Conservation (phyloP, 2,329 filamentous ascomycete genomes). For the Myriosclerotinia duriaeana region DNA sequence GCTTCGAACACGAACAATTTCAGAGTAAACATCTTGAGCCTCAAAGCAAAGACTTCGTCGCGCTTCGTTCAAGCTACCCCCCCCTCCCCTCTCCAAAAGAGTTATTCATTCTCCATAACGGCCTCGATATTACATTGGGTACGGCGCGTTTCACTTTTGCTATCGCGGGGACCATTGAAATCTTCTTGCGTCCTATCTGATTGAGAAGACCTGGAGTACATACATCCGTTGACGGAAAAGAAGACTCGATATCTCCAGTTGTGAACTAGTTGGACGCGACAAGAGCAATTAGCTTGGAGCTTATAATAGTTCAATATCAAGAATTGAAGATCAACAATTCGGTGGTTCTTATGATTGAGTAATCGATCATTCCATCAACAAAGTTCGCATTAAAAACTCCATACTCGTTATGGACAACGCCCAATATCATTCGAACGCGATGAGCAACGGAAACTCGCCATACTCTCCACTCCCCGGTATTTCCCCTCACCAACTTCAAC, state of each 20-base stretch:
- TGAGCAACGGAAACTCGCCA: slow-evolving; percentile 36
- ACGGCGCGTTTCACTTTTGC: slow-evolving; percentile 6
- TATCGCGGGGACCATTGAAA: slow-evolving; percentile 9
- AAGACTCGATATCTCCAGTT: not conserved
- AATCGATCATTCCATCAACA: slow-evolving; percentile 4
- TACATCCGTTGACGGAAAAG: slow-evolving; percentile 9
- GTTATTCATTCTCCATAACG: slow-evolving; percentile 19
- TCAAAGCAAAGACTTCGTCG: slow-evolving; percentile 16
- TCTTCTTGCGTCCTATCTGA: not conserved
- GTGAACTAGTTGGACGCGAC: slow-evolving; percentile 13
- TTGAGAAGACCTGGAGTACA: slow-evolving; percentile 3
- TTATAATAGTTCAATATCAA: not conserved
- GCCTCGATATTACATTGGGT: slow-evolving; percentile 11
- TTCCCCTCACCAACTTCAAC: slow-evolving; percentile 43
- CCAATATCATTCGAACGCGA: slow-evolving; percentile 38
- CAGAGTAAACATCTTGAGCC: slow-evolving; percentile 23
- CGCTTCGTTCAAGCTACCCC: slow-evolving; percentile 20
- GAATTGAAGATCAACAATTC: slow-evolving; percentile 5
- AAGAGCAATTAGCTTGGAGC: slow-evolving; percentile 6
- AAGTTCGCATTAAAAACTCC: slow-evolving; percentile 14
- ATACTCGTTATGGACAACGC: slow-evolving; percentile 34
- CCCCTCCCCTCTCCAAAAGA: not conserved
- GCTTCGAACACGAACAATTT: slow-evolving; percentile 25
- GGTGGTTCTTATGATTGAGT: slow-evolving; percentile 20
- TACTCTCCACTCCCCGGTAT: slow-evolving; percentile 39